Percentiles rank a stretch among this genome's conserved stretches.
These are phyloP conservation scores for Phaseolus lunatus DNA, from an alignment of 306 rosid genomes.

Conservation along the genomic window DNA sequence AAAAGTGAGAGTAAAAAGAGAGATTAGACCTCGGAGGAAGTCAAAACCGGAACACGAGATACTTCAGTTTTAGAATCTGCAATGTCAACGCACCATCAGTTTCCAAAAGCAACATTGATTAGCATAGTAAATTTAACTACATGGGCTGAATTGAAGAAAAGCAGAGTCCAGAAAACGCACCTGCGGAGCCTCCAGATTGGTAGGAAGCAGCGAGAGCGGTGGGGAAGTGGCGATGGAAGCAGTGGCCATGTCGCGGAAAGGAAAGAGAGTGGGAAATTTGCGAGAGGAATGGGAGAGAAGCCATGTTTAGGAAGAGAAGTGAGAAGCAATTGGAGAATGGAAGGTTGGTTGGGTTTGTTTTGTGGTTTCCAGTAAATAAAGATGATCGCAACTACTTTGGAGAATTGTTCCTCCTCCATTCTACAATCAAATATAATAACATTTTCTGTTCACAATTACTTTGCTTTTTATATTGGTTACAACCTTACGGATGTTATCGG, in stretches of 20 bases:
- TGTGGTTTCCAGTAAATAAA: not conserved
- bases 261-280: conserved; percentile 25
- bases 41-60: conserved; percentile 62
- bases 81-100: conserved; percentile 9
- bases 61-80: conserved; percentile 56
- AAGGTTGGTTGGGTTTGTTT: not conserved
- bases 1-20: conserved; percentile 15
- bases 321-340: not conserved
- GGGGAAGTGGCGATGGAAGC: conserved; percentile 35
- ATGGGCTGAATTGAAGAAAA: not conserved
- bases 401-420: not conserved
- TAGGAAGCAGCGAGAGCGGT: conserved; percentile 36
- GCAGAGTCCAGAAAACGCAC: conserved; percentile 33
- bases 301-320: conserved; percentile 39
- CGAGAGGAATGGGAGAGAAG: conserved; percentile 44
- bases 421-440: not conserved
- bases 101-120: not conserved
- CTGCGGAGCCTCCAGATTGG: conserved; percentile 40
- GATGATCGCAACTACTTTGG: not conserved
- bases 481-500: not conserved
- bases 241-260: conserved; percentile 16
- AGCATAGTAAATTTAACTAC: not conserved
- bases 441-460: too few species aligned
- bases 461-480: too few species aligned
- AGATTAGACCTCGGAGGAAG: conserved; percentile 59